Evolutionary conservation across 345 rosid species (phyloP).

Genomic region (Sonneratia alba): DNA sequence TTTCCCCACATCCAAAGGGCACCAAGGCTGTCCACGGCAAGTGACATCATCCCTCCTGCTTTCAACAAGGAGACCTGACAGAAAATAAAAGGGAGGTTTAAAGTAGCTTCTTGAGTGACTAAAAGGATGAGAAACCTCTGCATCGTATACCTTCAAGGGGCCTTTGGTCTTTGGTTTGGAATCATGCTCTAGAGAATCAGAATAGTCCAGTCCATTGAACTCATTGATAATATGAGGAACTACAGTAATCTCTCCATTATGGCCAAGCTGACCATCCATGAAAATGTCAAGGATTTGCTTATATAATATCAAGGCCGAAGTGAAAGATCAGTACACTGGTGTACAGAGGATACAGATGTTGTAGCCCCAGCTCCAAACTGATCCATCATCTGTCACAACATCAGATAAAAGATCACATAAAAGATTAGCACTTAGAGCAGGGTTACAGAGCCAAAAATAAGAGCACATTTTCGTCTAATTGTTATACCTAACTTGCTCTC

Average conservation of each 20-base stretch:
- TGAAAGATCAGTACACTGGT: neutral
- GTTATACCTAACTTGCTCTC: neutral
- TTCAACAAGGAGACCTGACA: constrained; percentile 50
- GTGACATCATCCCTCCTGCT: constrained; percentile 87
- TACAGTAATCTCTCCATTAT: constrained; percentile 38
- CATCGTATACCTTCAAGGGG: constrained; percentile 36
- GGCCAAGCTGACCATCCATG: constrained; percentile 88
- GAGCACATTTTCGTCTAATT: neutral
- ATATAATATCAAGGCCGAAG: constrained; percentile 7
- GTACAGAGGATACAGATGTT: constrained; percentile 69
- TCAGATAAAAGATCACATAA: neutral
- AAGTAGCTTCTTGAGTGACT: neutral
- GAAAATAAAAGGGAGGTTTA: neutral
- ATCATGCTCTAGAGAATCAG: constrained; percentile 23
- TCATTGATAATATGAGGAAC: constrained; percentile 45
- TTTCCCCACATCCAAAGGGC: constrained; percentile 91
- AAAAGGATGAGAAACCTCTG: neutral
- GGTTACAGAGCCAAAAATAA: neutral
- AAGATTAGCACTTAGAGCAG: neutral
- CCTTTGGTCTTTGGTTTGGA: constrained; percentile 21
- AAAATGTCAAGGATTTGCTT: constrained; percentile 42
- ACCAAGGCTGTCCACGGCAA: constrained; percentile 73
- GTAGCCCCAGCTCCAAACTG: constrained; percentile 93
- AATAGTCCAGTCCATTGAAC: constrained; percentile 25
- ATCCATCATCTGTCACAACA: constrained; percentile 71